Conservation (phyloP, 768 basidiomycete genomes). For the Atractiella rhizophila region DNA sequence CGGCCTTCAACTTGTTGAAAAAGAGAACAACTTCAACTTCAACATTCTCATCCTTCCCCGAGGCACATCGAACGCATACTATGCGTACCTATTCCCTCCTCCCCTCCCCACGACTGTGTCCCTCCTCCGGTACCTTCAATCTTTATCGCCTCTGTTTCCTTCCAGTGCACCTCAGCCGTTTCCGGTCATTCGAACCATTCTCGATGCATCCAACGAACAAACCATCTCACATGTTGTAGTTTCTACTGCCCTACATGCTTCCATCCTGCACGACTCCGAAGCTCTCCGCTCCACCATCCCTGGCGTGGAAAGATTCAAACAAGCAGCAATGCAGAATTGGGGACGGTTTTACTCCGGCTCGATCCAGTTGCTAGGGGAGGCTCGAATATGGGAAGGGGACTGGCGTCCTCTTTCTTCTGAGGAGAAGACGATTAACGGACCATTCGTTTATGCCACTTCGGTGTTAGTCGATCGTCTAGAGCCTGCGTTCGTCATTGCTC, state of each 20-base stretch:
- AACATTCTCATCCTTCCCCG: conserved; percentile 26
- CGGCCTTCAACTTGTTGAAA: conserved; percentile 23
- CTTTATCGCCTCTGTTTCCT: conserved; percentile 6
- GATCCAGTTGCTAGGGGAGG: conserved; percentile 36
- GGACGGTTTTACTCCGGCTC: conserved; percentile 40
- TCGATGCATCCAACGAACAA: conserved; percentile 22
- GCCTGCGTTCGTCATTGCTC: conserved; percentile 49
- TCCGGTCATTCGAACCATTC: conserved; percentile 31
- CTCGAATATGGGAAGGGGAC: too few relatives aligned
- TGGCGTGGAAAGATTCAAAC: conserved; percentile 59
- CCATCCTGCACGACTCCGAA: conserved; percentile 42
- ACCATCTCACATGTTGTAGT: conserved; percentile 50
- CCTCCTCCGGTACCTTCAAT: neutral
- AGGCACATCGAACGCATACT: conserved; percentile 86
- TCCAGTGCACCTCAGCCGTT: conserved; percentile 24
- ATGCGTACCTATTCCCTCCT: conserved; percentile 46
- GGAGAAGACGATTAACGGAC: conserved; percentile 38
- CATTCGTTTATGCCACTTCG: conserved; percentile 64
- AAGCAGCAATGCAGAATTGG: conserved; percentile 53
- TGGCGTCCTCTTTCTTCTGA: conserved; percentile 24
- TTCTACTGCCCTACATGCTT: conserved; percentile 62
- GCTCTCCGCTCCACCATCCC: conserved; percentile 40
- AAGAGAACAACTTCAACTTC: neutral
- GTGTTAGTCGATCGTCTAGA: conserved; percentile 73
- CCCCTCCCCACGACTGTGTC: conserved; percentile 8